Conservation (phyloP, 495 filamentous ascomycete genomes). For the Aspergillus haitiensis region DNA sequence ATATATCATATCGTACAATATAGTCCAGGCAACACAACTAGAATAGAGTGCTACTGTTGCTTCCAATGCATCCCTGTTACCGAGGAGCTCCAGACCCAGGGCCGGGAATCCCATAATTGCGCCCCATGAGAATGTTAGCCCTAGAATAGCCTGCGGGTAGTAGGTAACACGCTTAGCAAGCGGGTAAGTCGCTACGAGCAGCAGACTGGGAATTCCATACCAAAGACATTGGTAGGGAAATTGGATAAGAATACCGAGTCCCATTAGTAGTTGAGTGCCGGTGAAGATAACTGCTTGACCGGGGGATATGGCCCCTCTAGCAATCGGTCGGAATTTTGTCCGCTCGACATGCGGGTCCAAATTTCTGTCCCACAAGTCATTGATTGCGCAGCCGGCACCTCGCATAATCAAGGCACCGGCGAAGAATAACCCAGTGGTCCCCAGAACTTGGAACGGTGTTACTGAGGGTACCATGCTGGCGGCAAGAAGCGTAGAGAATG, state of each 20-base stretch:
- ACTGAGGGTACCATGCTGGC: constrained; percentile 49
- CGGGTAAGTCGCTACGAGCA: constrained; percentile 82
- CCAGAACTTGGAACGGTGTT: constrained; percentile 61
- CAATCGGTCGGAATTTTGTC: constrained; percentile 85
- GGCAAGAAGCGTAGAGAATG: constrained; percentile 76
- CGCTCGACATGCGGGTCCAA: constrained; percentile 88
- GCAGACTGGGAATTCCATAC: constrained; percentile 82
- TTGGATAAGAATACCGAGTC: constrained; percentile 78
- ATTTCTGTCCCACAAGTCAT: constrained; percentile 95
- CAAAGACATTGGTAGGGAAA: constrained; percentile 82
- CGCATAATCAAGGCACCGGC: constrained; percentile 91
- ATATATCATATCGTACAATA: constrained; percentile 98
- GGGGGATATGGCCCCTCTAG: constrained; percentile 77
- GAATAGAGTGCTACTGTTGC: constrained; percentile 75
- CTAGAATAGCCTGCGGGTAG: constrained; percentile 91
- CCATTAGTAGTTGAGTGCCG: constrained; percentile 74
- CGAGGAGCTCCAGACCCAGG: constrained; percentile 75
- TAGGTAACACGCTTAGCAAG: constrained; percentile 91
- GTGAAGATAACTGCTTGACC: constrained; percentile 77
- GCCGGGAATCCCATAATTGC: constrained; percentile 97
- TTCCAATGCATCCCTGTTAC: constrained; percentile 61
- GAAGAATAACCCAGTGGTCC: constrained; percentile 78
- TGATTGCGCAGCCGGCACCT: constrained; percentile 96
- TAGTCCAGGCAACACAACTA: constrained; percentile 89
- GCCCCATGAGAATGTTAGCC: constrained; percentile 94